Evolutionary conservation across 1,139 yeast genomes (phyloP).

Genomic region (Kodamaea ohmeri): DNA sequence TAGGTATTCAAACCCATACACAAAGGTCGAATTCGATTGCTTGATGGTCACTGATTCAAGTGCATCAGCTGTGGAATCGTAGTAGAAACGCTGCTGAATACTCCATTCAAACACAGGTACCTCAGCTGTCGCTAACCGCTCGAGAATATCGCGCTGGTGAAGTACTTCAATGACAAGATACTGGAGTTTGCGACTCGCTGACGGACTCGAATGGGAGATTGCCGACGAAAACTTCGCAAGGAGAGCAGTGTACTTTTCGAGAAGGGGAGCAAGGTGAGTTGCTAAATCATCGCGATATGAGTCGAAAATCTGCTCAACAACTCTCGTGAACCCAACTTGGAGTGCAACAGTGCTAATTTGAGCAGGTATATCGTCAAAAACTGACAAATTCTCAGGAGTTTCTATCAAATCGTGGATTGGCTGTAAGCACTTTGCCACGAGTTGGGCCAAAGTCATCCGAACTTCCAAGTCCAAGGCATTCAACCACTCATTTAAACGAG

Average conservation of each 20-base stretch:
- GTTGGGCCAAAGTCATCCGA: constrained; percentile 43
- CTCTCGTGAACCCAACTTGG: constrained; percentile 58
- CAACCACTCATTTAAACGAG: constrained; percentile 64
- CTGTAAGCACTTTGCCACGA: constrained; percentile 16
- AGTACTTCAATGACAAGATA: constrained; percentile 62
- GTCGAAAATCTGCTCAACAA: constrained; percentile 32
- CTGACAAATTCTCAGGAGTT: not conserved
- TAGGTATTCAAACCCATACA: constrained; percentile 79
- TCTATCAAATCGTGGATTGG: constrained; percentile 8
- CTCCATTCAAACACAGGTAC: constrained; percentile 43
- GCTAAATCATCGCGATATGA: constrained; percentile 7
- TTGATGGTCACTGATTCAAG: constrained; percentile 39
- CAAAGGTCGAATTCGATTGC: constrained; percentile 52
- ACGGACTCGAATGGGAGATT: constrained; percentile 12
- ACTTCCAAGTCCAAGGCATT: constrained; percentile 54
- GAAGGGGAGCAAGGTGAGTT: not conserved
- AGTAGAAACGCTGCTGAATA: constrained; percentile 53
- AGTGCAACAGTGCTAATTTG: constrained; percentile 59
- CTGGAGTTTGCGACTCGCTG: constrained; percentile 50
- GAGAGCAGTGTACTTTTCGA: constrained; percentile 7
- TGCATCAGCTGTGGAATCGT: constrained; percentile 25
- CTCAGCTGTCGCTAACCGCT: constrained; percentile 11
- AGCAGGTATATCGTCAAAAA: constrained; percentile 37
- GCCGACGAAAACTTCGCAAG: constrained; percentile 17
- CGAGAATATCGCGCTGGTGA: constrained; percentile 48